Conservation (phyloP, 495 filamentous ascomycete genomes). For the Chaetomium cochliodes region DNA sequence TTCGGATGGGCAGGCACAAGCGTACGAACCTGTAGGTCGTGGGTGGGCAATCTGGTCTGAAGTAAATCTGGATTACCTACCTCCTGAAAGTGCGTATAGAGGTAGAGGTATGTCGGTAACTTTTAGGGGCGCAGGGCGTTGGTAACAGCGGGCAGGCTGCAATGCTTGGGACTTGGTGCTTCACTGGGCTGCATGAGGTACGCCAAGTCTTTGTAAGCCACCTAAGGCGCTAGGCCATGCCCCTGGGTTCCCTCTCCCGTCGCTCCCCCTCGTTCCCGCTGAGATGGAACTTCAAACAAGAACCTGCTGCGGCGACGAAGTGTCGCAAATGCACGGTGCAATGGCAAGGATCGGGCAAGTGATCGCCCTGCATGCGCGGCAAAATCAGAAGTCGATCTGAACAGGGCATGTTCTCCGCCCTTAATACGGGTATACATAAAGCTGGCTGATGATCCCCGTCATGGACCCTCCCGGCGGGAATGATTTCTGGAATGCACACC, state of each 20-base stretch:
- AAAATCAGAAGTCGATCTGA: neutral
- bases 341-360: neutral
- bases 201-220: conserved; percentile 27
- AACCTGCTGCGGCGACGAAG: too few relatives aligned
- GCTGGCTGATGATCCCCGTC: conserved; percentile 1
- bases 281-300: neutral
- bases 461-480: neutral
- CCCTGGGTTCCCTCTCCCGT: neutral
- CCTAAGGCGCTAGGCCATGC: conserved; percentile 11
- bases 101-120: too few relatives aligned
- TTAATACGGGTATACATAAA: neutral
- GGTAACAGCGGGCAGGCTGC: conserved; percentile 11
- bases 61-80: neutral
- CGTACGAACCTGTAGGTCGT: too few relatives aligned
- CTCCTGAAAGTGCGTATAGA: neutral
- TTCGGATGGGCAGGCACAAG: too few relatives aligned
- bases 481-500: neutral
- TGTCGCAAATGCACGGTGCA: neutral
- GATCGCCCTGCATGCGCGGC: conserved; percentile 14
- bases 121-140: conserved; percentile 16
- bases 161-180: conserved; percentile 4
- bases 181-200: conserved; percentile 13
- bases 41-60: too few relatives aligned
- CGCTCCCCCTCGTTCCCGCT: neutral
- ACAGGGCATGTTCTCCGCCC: neutral